phyloP scores from a whole-genome alignment of 2,329 filamentous ascomycete species.

The Diaporthe humulicola region DNA sequence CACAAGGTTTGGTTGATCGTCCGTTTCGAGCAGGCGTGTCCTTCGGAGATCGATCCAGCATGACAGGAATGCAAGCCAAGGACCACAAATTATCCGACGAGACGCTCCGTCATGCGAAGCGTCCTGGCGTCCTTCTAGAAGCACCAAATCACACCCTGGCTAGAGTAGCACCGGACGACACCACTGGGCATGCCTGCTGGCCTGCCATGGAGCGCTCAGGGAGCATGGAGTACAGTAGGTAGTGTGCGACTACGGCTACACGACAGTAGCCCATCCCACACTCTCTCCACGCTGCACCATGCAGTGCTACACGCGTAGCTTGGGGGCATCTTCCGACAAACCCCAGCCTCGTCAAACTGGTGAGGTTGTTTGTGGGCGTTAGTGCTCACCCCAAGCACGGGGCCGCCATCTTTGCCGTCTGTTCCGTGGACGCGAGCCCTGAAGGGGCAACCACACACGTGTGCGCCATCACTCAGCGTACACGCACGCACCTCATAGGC shows the following conservation, averaged over 20 bases:
- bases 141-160: conserved; percentile 9
- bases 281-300: neutral
- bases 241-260: neutral
- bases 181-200: neutral
- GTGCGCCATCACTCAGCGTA: neutral
- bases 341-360: conserved; percentile 25
- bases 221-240: no score
- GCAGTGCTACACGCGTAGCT: neutral
- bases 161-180: neutral
- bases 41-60: neutral
- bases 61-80: neutral
- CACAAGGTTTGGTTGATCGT: conserved; percentile 21
- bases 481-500: neutral
- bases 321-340: neutral
- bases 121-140: conserved; percentile 33
- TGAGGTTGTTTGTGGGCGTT: neutral
- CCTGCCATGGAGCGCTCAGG: neutral
- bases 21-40: neutral
- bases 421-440: conserved; percentile 5
- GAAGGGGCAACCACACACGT: conserved; percentile 28
- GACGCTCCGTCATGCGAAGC: conserved; percentile 19
- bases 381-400: neutral
- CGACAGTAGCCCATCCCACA: neutral
- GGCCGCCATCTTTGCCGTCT: conserved; percentile 3
- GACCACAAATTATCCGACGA: conserved; percentile 5